Evolutionary conservation across 257 asterid genomes (phyloP), one percentile per base, ranked within the genome.

Genomic region (Salvia splendens): DNA sequence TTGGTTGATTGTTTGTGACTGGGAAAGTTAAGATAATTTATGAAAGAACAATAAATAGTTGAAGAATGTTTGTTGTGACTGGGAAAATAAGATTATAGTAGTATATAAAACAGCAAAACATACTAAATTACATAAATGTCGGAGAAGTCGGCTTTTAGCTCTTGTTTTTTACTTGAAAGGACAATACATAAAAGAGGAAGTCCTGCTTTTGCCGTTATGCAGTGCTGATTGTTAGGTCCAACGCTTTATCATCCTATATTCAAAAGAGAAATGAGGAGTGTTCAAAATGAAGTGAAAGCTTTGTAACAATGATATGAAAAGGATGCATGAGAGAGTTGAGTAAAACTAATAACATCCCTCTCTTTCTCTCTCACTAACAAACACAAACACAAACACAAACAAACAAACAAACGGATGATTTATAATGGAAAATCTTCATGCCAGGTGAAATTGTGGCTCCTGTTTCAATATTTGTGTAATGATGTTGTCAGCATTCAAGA

Each of bases 101-200:
- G n/a, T n/a, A n/a, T n/a, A n/a, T n/a, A n/a, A n/a, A n/a, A n/a
- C n/a, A n/a, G n/a, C n/a, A n/a, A n/a, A n/a, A n/a, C n/a, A n/a
- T n/a, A n/a, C n/a, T n/a, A n/a, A n/a, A n/a, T n/a, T n/a, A n/a
- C n/a, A n/a, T n/a, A n/a, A n/a, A 72, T 77, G 85, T 67, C 75
- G 78, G 77, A 36, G 41, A 56, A 14, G 74, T 81, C 79, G 72
- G 70, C 55, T 69, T 59, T 67, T 11, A 35, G 72, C 48, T 64
- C 46, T 67, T 73, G 73, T 57, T 78, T 70, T 67, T 65, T 74
- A 74, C 58, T 20, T 38, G 75, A 75, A 61, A 56, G 77, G 82
- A 75, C 79, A 80, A 73, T 24, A 61, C 82, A 45, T 3, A 45
- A 2, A 45, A 68, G 58, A 14, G 28, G 49, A 53, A 36, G 48